phyloP scores from a whole-genome alignment of 352 stramenopile species.

The Globisporangium abappressorium region DNA sequence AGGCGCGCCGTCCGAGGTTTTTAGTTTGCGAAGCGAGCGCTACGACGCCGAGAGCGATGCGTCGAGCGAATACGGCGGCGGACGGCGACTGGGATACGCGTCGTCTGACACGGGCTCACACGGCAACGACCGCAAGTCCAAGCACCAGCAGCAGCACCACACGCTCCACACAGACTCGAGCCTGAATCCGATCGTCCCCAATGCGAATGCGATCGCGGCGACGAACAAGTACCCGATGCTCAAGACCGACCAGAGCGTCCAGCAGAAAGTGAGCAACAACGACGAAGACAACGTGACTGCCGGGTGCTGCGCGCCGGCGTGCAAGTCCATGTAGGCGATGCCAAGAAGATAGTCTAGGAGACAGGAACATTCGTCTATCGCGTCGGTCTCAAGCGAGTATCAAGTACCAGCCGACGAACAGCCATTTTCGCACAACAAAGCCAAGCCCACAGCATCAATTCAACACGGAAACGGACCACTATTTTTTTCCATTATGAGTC shows the following conservation, averaged over 20 bases:
- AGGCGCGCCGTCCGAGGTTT: constrained; percentile 71
- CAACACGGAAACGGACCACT: background rate
- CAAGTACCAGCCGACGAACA: background rate
- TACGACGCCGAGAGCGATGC: constrained; percentile 83
- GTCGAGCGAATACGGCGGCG: constrained; percentile 70
- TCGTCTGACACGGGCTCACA: constrained; percentile 67
- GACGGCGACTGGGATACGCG: constrained; percentile 42
- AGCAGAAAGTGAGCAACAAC: constrained; percentile 27
- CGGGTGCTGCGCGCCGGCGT: constrained; percentile 58
- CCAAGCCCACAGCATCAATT: background rate
- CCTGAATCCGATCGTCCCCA: constrained; percentile 66
- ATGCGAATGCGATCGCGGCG: constrained; percentile 59
- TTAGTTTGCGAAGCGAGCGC: constrained; percentile 77
- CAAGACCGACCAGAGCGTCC: constrained; percentile 69
- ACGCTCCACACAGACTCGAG: constrained; percentile 53
- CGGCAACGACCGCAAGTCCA: constrained; percentile 30
- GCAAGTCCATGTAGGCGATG: constrained; percentile 53
- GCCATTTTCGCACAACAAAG: background rate
- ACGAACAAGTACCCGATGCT: constrained; percentile 70
- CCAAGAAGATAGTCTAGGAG: background rate
- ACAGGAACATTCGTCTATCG: too few relatives aligned
- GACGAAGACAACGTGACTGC: constrained; percentile 36
- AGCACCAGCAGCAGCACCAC: constrained; percentile 26
- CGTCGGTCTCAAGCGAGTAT: background rate
- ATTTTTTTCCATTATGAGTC: background rate